These are phyloP conservation scores for Termitomyces bulborhizus DNA, from an alignment of 768 basidiomycete species.

Conservation along the genomic window DNA sequence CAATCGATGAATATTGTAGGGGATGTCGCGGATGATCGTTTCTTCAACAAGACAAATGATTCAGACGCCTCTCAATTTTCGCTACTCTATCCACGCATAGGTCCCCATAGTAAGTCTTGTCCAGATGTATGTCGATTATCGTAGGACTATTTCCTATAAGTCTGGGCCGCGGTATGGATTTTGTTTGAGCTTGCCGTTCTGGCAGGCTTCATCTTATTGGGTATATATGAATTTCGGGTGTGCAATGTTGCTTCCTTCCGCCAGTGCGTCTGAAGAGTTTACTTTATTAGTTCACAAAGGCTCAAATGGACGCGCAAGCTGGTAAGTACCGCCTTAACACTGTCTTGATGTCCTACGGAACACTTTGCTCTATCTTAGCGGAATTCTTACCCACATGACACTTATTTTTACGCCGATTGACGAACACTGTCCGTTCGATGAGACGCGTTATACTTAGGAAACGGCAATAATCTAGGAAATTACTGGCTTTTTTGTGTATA, in stretches of 20 bases:
- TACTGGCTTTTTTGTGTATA: not conserved
- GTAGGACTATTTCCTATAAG: slow-evolving; percentile 26
- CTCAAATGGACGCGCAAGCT: slow-evolving; percentile 67
- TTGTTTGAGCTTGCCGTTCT: slow-evolving; percentile 70
- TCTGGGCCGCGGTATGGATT: slow-evolving; percentile 86
- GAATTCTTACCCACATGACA: slow-evolving; percentile 56
- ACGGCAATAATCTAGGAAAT: not conserved
- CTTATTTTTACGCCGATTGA: not conserved
- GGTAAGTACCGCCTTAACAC: slow-evolving; percentile 35
- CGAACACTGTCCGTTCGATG: not conserved
- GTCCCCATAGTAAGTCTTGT: slow-evolving; percentile 56
- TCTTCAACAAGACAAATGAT: slow-evolving; percentile 92
- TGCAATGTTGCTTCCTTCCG: slow-evolving; percentile 1
- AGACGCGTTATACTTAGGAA: not conserved
- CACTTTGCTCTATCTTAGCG: slow-evolving; percentile 28
- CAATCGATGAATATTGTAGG: slow-evolving; percentile 27
- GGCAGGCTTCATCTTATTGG: slow-evolving; percentile 73
- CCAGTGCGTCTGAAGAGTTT: not conserved
- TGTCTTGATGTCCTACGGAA: not conserved
- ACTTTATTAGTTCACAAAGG: slow-evolving; percentile 38
- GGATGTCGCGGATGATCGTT: slow-evolving; percentile 92
- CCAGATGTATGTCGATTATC: not conserved
- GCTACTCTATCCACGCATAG: slow-evolving; percentile 62
- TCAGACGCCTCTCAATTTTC: slow-evolving; percentile 90
- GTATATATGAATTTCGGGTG: slow-evolving; percentile 81